These are phyloP conservation scores for Vigna trinervia DNA, from an alignment of 306 rosid species.

Conservation along the genomic window DNA sequence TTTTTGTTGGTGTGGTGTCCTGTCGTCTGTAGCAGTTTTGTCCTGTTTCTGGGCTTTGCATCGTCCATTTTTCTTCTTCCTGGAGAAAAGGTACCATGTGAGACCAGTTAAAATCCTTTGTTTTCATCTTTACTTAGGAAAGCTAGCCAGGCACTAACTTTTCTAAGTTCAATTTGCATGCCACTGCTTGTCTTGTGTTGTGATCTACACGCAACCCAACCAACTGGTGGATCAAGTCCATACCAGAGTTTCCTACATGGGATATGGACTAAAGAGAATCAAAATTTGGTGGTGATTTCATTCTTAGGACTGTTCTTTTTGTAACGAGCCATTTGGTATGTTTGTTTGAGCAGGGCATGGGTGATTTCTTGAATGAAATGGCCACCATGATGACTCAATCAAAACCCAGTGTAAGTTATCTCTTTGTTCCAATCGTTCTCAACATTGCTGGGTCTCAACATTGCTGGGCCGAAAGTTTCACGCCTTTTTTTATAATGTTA, in stretches of 20 bases:
- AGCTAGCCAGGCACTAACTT: background rate
- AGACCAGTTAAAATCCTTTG: background rate
- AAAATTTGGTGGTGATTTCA: background rate
- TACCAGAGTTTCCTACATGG: background rate
- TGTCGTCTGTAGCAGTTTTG: background rate
- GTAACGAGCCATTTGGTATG: background rate
- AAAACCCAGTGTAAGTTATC: background rate
- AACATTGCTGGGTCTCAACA: background rate
- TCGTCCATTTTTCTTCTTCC: background rate
- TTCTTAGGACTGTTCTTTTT: background rate
- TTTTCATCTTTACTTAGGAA: background rate
- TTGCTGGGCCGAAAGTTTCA: background rate
- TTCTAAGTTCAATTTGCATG: background rate
- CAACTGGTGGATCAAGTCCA: background rate
- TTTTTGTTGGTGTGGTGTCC: background rate
- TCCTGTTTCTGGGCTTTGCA: background rate
- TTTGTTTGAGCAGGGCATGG: background rate
- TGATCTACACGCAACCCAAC: background rate
- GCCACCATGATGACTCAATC: background rate
- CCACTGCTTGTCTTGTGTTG: background rate
- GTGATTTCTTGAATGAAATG: slow-evolving; percentile 1
- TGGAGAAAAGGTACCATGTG: background rate
- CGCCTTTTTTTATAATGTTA: background rate
- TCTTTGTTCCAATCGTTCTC: background rate
- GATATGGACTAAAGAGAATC: background rate